Base-by-base conservation (phyloP, 257 asterid species). In the Knoxia roxburghii region DNA sequence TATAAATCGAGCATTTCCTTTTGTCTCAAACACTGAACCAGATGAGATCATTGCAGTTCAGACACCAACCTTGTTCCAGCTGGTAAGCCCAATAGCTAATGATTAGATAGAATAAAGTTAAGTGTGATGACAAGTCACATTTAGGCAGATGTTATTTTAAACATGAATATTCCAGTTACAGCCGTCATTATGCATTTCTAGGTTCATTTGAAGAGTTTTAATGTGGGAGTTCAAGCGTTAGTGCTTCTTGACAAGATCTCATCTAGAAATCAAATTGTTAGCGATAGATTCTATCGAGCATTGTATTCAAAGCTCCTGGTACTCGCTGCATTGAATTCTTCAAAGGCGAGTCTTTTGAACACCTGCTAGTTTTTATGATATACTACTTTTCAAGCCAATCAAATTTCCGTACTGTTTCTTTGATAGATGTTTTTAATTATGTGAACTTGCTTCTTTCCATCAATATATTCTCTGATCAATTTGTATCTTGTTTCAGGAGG, bases 201-300 rank as follows among this genome's bases (percentile, higher is more conserved):
- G 99, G 99, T 87, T 78, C 97, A 94, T 75, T 94, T 97, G 14
- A 90, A 73, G 83, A 94, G 88, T 83, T 90, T 94, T 76, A 94
- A 94, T 54, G 90, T 94, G 73, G 99, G 97, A 75, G 92, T 94
- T 78, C 97, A 94, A 82, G 97, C 99, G 65, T 70, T 94, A 68
- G 86, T 94, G 95, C 96, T 90, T 76, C 96, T 94, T 53, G 96
- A 90, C 78, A 94, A 94, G 81, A 90, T 94, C 73, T 87, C 99
- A 35, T 83, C 97, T 30, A 84, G 84, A 78, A 90, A 88, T 80
- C 99, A 88, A 81, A 78, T 94, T 72, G 95, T 86, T 57, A 94
- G 97, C 29, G 97, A 90, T 71, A 89, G 97, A 49, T 94, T 86
- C 77, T 94, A 90, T 76, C 99, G 99, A 58, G 99, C 97, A 69